A percentile compares a stretch with the other conserved stretches of the same genome.
Conservation (phyloP, 2,329 filamentous ascomycete genomes). For the Onygenales sp. region DNA sequence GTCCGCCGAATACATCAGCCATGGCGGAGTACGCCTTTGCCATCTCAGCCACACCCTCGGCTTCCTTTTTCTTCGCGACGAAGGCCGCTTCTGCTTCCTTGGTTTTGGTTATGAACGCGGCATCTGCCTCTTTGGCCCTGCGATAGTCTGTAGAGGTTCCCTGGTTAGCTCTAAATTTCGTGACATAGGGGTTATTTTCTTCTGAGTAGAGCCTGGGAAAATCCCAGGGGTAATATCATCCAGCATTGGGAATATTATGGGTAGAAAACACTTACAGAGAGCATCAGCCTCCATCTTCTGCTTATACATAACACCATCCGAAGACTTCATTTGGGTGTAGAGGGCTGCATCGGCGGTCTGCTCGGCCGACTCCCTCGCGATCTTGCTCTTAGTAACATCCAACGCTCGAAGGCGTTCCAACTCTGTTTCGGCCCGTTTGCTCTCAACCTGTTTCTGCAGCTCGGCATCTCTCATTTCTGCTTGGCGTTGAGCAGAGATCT, state of each 20-base stretch:
- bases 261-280: conserved; percentile 17
- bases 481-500: conserved; percentile 62
- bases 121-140: conserved; percentile 35
- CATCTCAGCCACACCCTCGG: conserved; percentile 67
- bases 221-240: too few relatives aligned
- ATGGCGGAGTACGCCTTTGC: conserved; percentile 70
- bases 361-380: conserved; percentile 35
- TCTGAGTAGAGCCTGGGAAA: too few relatives aligned
- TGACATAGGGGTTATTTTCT: background rate
- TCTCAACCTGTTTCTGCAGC: conserved; percentile 66
- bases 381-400: conserved; percentile 66
- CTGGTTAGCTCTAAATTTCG: background rate
- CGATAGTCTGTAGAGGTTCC: conserved; percentile 17
- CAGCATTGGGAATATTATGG: too few relatives aligned
- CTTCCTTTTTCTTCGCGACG: conserved; percentile 58
- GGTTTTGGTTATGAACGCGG: conserved; percentile 49
- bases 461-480: conserved; percentile 72
- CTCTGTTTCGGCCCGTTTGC: conserved; percentile 68
- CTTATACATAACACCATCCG: conserved; percentile 41
- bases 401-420: conserved; percentile 68
- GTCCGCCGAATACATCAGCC: conserved; percentile 64
- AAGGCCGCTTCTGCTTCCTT: conserved; percentile 61
- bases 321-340: conserved; percentile 41
- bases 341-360: conserved; percentile 40
- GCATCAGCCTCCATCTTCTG: conserved; percentile 33